phyloP scores from a whole-genome alignment of 441 rosid genomes.

The Cnidoscolus chayamansa region DNA sequence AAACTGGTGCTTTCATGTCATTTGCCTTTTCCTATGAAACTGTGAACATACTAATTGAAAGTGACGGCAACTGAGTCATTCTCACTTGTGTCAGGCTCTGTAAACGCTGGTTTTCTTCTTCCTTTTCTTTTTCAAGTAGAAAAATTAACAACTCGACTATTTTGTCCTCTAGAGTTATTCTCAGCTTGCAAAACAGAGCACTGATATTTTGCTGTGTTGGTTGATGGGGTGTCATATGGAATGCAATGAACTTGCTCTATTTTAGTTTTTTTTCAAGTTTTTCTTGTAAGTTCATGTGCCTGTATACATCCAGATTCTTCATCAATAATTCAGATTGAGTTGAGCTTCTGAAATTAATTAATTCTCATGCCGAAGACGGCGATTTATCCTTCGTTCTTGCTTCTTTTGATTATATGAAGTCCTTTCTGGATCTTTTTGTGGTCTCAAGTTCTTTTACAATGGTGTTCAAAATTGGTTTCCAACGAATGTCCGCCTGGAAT shows the following conservation, averaged over 20 bases:
- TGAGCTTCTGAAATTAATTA: background rate
- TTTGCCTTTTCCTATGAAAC: background rate
- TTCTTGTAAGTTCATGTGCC: background rate
- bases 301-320: background rate
- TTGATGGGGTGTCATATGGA: background rate
- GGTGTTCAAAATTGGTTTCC: background rate
- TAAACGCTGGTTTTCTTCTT: background rate
- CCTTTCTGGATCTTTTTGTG: background rate
- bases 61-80: background rate
- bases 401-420: background rate
- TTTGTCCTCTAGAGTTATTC: background rate
- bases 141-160: background rate
- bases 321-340: background rate
- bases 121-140: background rate
- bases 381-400: background rate
- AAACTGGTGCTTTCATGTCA: background rate
- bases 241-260: background rate
- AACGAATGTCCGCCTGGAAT: background rate
- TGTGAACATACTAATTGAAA: slow-evolving; percentile 1
- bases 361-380: background rate
- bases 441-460: background rate
- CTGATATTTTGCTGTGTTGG: background rate
- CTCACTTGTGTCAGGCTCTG: background rate
- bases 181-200: background rate
- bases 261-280: background rate